phyloP scores from a whole-genome alignment of 1,139 yeast genomes.

The Yamadazyma buinensis region DNA sequence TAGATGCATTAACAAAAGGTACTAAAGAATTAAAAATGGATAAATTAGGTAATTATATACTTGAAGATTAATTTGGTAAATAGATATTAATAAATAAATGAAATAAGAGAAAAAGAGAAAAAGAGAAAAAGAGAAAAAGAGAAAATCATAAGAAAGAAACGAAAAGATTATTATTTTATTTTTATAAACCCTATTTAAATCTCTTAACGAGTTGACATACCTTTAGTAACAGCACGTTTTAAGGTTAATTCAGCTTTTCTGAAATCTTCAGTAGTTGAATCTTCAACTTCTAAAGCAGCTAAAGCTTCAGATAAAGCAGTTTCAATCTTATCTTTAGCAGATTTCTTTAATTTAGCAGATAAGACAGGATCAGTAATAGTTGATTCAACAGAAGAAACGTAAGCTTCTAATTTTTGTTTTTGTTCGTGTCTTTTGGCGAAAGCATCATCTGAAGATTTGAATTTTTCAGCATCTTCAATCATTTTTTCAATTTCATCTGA shows the following conservation, averaged over 20 bases:
- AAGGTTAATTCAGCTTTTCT: constrained; percentile 99
- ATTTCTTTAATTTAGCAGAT: constrained; percentile 97
- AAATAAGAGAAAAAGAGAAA: no score
- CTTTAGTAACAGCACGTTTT: constrained; percentile 99
- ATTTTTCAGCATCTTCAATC: constrained; percentile 97
- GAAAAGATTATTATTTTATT: constrained; percentile 2
- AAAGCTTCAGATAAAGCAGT: constrained; percentile 97
- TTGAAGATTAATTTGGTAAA: constrained; percentile 52
- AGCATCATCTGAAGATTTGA: constrained; percentile 98
- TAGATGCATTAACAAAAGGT: constrained; percentile 63
- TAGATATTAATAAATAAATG: no score
- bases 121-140: no score
- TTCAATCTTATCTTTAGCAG: constrained; percentile 97
- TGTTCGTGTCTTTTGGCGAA: constrained; percentile 99
- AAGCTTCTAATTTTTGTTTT: constrained; percentile 98
- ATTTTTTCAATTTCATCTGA: constrained; percentile 97
- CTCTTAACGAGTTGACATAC: constrained; percentile 95
- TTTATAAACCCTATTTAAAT: constrained; percentile 3
- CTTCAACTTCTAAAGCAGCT: constrained; percentile 97
- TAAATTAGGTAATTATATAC: constrained; percentile 72
- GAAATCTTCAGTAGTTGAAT: constrained; percentile 92
- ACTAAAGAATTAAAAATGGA: constrained; percentile 67
- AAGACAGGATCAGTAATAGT: constrained; percentile 98
- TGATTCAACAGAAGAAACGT: constrained; percentile 95
- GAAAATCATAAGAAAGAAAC: no score